phyloP scores from a whole-genome alignment of 495 filamentous ascomycete genomes.

The Hyaloscypha finlandica region DNA sequence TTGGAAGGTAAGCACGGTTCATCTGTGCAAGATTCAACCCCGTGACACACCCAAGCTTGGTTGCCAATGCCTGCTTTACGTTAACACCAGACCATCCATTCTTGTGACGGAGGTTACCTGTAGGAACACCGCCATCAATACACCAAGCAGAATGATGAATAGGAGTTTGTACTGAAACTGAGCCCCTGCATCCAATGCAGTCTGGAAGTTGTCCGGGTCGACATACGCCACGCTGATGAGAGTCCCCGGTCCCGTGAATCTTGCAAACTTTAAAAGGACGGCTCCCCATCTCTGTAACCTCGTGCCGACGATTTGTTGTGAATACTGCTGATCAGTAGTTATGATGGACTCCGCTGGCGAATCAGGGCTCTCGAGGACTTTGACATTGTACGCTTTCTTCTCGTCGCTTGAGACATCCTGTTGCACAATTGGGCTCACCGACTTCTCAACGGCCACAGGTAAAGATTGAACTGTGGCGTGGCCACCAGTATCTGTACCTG shows the following conservation, averaged over 20 bases:
- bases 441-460: too few species aligned
- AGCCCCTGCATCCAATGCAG: slow-evolving; percentile 71
- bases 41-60: slow-evolving; percentile 50
- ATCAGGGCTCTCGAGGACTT: too few species aligned
- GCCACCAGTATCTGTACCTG: too few species aligned
- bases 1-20: slow-evolving; percentile 70
- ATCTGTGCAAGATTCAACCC: slow-evolving; percentile 79
- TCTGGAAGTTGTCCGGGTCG: slow-evolving; percentile 82
- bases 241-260: slow-evolving; percentile 23
- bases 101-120: background rate
- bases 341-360: too few species aligned
- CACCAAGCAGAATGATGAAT: slow-evolving; percentile 65
- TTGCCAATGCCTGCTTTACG: background rate
- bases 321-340: too few species aligned
- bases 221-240: slow-evolving; percentile 50
- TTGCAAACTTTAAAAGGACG: slow-evolving; percentile 7
- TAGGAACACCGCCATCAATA: background rate
- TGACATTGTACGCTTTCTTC: too few species aligned
- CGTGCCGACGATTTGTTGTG: too few species aligned
- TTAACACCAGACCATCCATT: too few species aligned
- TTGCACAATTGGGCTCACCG: too few species aligned
- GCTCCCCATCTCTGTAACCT: background rate
- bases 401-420: too few species aligned
- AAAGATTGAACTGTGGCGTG: too few species aligned
- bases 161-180: slow-evolving; percentile 66